Conservation (phyloP, 2,329 filamentous ascomycete genomes). For the Xylariaceae sp. region DNA sequence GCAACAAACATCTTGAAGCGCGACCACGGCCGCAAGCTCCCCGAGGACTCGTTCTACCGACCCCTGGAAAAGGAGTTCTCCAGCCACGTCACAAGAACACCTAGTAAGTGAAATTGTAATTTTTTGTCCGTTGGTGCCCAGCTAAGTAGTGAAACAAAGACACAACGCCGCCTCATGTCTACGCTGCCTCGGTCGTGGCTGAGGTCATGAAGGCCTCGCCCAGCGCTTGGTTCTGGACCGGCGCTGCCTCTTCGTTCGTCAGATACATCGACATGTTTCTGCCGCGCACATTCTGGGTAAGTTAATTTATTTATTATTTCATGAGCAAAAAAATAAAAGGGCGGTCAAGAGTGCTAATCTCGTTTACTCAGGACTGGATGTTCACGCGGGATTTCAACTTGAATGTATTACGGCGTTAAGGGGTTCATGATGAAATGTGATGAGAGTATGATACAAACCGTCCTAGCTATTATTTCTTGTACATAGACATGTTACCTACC, state of each 20-base stretch:
- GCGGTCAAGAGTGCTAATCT: not conserved
- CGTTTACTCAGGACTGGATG: not conserved
- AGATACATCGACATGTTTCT: not conserved
- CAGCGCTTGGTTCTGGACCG: constrained; percentile 4
- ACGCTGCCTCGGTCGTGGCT: not conserved
- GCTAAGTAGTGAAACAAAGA: not conserved
- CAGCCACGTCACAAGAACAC: constrained; percentile 13
- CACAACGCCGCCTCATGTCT: not conserved
- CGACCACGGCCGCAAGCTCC: constrained; percentile 20
- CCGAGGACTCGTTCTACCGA: constrained; percentile 20
- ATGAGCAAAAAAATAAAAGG: not conserved
- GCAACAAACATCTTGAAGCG: constrained; percentile 28
- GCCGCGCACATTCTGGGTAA: constrained; percentile 3
- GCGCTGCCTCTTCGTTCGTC: not conserved
- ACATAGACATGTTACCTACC: no score
- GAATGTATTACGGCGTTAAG: not conserved
- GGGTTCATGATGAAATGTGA: not conserved
- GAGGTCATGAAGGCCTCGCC: not conserved
- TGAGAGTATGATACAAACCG: no score
- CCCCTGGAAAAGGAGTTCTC: constrained; percentile 19
- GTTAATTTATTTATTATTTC: not conserved
- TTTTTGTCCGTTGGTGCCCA: not conserved
- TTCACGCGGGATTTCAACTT: not conserved
- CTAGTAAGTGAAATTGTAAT: not conserved
- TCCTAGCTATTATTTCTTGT: no score